Conservation (phyloP, 1,284 basidiomycete genomes). For the Filobasidium uniguttulatum region DNA sequence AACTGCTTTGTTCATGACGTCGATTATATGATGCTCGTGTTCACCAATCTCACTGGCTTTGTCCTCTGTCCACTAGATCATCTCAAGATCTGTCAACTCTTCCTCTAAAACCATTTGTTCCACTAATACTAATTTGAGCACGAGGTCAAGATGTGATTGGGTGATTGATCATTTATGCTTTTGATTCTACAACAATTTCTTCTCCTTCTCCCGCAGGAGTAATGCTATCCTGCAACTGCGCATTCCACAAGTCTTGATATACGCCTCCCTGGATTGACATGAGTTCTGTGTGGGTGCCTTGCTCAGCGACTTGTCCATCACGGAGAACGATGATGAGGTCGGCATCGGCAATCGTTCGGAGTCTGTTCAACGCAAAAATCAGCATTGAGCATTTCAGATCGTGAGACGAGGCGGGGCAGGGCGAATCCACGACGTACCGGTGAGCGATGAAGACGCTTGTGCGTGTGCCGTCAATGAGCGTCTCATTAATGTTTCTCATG, state of each 20-base stretch:
- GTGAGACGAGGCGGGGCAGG: background rate
- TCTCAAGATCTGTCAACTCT: too few relatives aligned
- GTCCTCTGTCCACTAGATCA: too few relatives aligned
- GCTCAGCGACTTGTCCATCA: slow-evolving; percentile 71
- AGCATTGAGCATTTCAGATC: background rate
- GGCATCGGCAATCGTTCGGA: slow-evolving; percentile 80
- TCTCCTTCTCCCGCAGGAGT: background rate
- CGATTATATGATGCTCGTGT: too few relatives aligned
- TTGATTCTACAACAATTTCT: too few relatives aligned
- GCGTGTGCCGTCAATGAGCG: slow-evolving; percentile 57
- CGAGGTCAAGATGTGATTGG: too few relatives aligned
- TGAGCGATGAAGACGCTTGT: slow-evolving; percentile 96
- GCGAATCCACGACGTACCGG: slow-evolving; percentile 29
- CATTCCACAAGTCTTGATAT: slow-evolving; percentile 74
- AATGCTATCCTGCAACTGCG: slow-evolving; percentile 45
- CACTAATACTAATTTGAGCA: too few relatives aligned
- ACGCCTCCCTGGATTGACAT: slow-evolving; percentile 52
- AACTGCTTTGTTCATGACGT: too few relatives aligned
- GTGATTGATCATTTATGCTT: too few relatives aligned
- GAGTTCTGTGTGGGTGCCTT: slow-evolving; percentile 81
- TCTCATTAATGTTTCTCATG: slow-evolving; percentile 83
- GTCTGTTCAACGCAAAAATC: slow-evolving; percentile 34
- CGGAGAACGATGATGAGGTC: slow-evolving; percentile 82
- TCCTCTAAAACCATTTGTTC: too few relatives aligned
- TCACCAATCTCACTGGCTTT: too few relatives aligned